These are phyloP conservation scores for Neurospora sp. DNA, from an alignment of 495 filamentous ascomycete species.

Conservation along the genomic window DNA sequence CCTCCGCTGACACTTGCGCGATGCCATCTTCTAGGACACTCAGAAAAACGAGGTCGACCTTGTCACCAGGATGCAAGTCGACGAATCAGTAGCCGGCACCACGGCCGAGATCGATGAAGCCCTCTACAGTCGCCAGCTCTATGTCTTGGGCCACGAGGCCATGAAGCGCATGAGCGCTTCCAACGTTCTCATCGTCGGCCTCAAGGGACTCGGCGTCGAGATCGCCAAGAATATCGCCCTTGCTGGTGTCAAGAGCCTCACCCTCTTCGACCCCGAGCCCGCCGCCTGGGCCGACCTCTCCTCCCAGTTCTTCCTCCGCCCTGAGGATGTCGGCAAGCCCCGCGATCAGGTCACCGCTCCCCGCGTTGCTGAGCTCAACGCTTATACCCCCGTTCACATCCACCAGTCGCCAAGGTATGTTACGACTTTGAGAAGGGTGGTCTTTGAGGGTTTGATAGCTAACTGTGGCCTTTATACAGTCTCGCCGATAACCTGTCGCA, in stretches of 20 bases:
- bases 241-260: slow-evolving; percentile 77
- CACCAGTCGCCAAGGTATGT: slow-evolving; percentile 46
- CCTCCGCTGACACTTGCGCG: not conserved
- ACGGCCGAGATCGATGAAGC: slow-evolving; percentile 83
- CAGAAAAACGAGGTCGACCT: slow-evolving; percentile 44
- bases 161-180: slow-evolving; percentile 99
- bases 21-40: slow-evolving; percentile 20
- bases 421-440: not conserved
- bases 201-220: slow-evolving; percentile 92
- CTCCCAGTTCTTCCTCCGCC: slow-evolving; percentile 90
- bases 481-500: slow-evolving; percentile 61
- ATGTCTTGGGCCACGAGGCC: slow-evolving; percentile 96
- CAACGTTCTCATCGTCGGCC: slow-evolving; percentile 83
- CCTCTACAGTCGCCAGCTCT: slow-evolving; percentile 94
- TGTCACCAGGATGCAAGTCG: slow-evolving; percentile 77
- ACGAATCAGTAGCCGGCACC: slow-evolving; percentile 45
- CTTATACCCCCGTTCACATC: slow-evolving; percentile 81
- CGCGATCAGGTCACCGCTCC: slow-evolving; percentile 80
- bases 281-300: slow-evolving; percentile 78
- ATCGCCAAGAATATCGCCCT: slow-evolving; percentile 99
- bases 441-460: slow-evolving; percentile 1
- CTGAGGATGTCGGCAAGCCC: slow-evolving; percentile 83
- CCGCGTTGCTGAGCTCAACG: slow-evolving; percentile 87
- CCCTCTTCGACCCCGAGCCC: slow-evolving; percentile 77
- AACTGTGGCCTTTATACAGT: slow-evolving; percentile 21